phyloP scores from a whole-genome alignment of 208 protist species.

The Entamoeba histolytica region DNA sequence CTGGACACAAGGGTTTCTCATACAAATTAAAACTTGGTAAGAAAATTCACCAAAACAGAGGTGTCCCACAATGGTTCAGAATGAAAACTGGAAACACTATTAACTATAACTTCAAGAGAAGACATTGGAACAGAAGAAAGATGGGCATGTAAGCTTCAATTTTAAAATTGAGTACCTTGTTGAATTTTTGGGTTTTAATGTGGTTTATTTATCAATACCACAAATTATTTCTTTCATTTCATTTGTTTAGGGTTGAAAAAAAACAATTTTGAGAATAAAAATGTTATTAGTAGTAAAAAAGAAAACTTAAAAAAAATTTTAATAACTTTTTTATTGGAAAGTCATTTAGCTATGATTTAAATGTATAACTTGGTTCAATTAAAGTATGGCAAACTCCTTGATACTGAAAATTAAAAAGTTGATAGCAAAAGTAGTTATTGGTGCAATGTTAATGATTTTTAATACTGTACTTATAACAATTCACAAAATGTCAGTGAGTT shows the following conservation, averaged over 20 bases:
- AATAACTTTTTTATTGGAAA: not conserved
- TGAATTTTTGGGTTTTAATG: too few relatives aligned
- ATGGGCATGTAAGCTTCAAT: slow-evolving; percentile 37
- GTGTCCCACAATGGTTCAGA: slow-evolving; percentile 57
- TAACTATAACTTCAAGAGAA: slow-evolving; percentile 51
- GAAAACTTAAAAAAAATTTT: not conserved
- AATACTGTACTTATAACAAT: not conserved
- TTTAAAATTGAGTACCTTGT: too few relatives aligned
- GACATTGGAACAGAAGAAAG: slow-evolving; percentile 51
- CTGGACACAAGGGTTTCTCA: slow-evolving; percentile 47
- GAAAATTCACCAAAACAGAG: slow-evolving; percentile 51
- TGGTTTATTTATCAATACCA: too few relatives aligned
- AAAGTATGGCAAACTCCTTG: not conserved
- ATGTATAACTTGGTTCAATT: too few relatives aligned
- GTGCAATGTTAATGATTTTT: not conserved
- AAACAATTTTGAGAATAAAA: too few relatives aligned
- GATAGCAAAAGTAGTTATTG: not conserved
- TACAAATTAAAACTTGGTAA: slow-evolving; percentile 50
- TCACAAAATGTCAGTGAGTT: not conserved
- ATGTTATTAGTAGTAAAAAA: not conserved
- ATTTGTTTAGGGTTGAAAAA: too few relatives aligned
- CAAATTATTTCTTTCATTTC: too few relatives aligned
- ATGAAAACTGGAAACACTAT: slow-evolving; percentile 55
- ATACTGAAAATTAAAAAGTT: not conserved
- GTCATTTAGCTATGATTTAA: too few relatives aligned